Evolutionary conservation across 345 rosid species (phyloP).

Genomic region (Clarkia xantiana): DNA sequence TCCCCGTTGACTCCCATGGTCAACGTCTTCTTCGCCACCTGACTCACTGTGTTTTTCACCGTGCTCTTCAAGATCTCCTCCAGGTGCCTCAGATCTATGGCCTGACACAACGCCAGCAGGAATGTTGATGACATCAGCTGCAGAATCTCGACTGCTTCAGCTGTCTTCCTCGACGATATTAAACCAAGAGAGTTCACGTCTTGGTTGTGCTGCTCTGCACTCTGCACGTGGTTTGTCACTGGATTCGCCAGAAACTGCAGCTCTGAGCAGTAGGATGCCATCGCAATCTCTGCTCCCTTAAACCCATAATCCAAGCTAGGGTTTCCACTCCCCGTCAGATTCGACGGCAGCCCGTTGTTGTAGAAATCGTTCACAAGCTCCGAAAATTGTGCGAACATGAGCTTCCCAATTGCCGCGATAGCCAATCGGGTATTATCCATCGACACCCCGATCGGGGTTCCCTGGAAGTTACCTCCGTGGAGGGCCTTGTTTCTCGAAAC

Average conservation of each 20-base stretch:
- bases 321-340: slow-evolving; percentile 8
- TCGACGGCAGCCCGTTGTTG: slow-evolving; percentile 12
- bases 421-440: slow-evolving; percentile 12
- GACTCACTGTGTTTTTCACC: slow-evolving; percentile 3
- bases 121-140: slow-evolving; percentile 11
- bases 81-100: slow-evolving; percentile 9
- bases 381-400: slow-evolving; percentile 12
- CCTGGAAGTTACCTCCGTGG: slow-evolving; percentile 12
- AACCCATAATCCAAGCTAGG: slow-evolving; percentile 12
- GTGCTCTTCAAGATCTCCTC: slow-evolving; percentile 8
- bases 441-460: slow-evolving; percentile 11
- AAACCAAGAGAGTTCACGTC: slow-evolving; percentile 12
- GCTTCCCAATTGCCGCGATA: slow-evolving; percentile 8
- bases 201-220: slow-evolving; percentile 12
- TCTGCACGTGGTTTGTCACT: slow-evolving; percentile 11
- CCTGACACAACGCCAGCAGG: slow-evolving; percentile 9
- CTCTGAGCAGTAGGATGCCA: slow-evolving; percentile 13
- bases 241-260: slow-evolving; percentile 12
- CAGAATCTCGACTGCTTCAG: slow-evolving; percentile 8
- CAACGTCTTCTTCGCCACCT: slow-evolving; percentile 7
- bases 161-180: slow-evolving; percentile 10
- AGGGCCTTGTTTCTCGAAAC: slow-evolving; percentile 11
- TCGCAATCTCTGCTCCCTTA: slow-evolving; percentile 12
- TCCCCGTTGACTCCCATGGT: slow-evolving; percentile 5
- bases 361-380: slow-evolving; percentile 13